Evolutionary conservation across 2,329 filamentous ascomycete species (phyloP).

Genomic region (Massarina eburnea): DNA sequence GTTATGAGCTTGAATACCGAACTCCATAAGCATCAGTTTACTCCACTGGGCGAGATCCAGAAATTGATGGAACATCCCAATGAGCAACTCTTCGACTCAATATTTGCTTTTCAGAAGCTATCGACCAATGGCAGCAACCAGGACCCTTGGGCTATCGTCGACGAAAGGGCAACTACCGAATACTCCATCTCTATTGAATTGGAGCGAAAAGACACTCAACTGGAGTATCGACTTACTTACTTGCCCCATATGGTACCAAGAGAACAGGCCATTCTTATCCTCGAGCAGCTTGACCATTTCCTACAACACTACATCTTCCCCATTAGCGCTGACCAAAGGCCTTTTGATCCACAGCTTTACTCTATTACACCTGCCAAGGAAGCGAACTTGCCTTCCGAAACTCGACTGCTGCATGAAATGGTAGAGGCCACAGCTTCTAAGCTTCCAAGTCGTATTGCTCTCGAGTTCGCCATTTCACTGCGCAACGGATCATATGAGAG

Average conservation of each 20-base stretch:
- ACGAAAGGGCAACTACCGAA: conserved; percentile 71
- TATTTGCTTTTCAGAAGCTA: conserved; percentile 79
- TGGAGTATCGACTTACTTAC: conserved; percentile 69
- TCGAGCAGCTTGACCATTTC: conserved; percentile 71
- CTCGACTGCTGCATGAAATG: conserved; percentile 72
- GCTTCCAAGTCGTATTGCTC: conserved; percentile 63
- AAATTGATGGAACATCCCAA: conserved; percentile 68
- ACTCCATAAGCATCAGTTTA: conserved; percentile 70
- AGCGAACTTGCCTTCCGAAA: conserved; percentile 58
- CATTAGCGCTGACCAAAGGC: conserved; percentile 44
- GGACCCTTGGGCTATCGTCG: conserved; percentile 60
- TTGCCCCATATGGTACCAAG: conserved; percentile 64
- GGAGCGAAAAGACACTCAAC: conserved; percentile 55
- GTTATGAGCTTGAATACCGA: conserved; percentile 68
- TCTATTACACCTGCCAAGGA: conserved; percentile 67
- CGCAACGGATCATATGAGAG: conserved; percentile 50
- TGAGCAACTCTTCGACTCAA: conserved; percentile 74
- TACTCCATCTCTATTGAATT: conserved; percentile 82
- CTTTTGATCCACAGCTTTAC: conserved; percentile 51
- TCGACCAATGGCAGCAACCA: conserved; percentile 18
- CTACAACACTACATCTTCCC: conserved; percentile 62
- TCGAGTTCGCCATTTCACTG: conserved; percentile 72
- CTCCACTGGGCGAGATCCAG: conserved; percentile 71
- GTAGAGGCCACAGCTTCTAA: conserved; percentile 65
- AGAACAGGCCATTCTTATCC: conserved; percentile 67